Evolutionary conservation across 1,139 yeast genomes (phyloP), one percentile per base, ranked within the genome.

Genomic region (Blastobotrys niveus): DNA sequence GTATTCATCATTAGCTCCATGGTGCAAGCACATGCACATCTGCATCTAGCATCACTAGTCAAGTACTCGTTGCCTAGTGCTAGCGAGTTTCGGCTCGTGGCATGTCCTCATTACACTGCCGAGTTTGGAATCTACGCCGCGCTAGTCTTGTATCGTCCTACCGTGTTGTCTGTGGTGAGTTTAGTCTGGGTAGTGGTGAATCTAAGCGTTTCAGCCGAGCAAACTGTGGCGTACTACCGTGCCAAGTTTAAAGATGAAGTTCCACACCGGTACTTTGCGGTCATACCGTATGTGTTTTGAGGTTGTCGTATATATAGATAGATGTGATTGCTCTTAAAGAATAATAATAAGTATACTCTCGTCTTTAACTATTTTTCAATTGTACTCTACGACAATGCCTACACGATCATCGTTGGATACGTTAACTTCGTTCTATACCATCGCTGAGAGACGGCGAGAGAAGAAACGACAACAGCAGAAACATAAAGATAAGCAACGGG

Each of bases 31-130:
- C 52, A 53, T 19, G 76, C 77, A 55, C 96, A 89, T 61, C 47
- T 49, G 4, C 76, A 80, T 50, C 68, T 89, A 47, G 73, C 93
- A 0, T 53, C 63, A 3, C 67, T 87, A 34, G 66, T 66, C 19
- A 88, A 88, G 61, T 89, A 89, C 62, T 68, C 80, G 0, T 58
- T 76, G 27, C 96, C 96, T 0, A 58, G 59, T 0, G 62, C 62
- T 33, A 72, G 80, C 1, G 57, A 79, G 39, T 82, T 86, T 60
- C 62, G 62, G 33, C 56, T 58, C 12, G 71, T 77, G 2, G 72
- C 82, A 10, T 81, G 88, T 55, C 89, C 96, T 0, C 96, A 89
- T 61, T 89, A 88, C 56, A 67, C 82, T 15, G 84, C 83, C 54
- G 97, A 89, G 59, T 66, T 85, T 1, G 46, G 75, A 24, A 74